Percentiles rank a stretch among this genome's conserved stretches.
Conservation (phyloP, 2,329 filamentous ascomycete genomes). For the Colletotrichum truncatum region DNA sequence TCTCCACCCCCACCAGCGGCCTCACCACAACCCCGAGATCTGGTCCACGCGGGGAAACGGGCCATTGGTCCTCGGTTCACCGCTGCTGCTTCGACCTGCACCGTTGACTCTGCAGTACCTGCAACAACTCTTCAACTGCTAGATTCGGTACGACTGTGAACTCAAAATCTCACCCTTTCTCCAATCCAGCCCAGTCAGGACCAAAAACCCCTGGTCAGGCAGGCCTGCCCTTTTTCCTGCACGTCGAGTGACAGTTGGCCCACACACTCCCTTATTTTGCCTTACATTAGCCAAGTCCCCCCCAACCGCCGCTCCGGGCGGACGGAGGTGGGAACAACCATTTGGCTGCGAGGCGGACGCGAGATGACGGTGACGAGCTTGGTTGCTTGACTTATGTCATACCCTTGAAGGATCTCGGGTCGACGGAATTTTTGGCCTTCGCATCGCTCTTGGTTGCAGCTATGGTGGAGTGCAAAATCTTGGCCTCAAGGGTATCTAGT, state of each 20-base stretch:
- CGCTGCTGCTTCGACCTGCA: too few relatives aligned
- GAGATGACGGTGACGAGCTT: background rate
- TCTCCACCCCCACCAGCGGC: too few relatives aligned
- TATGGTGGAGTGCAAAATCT: background rate
- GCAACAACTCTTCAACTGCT: too few relatives aligned
- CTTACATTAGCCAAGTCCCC: background rate
- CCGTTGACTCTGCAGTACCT: too few relatives aligned
- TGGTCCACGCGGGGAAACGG: too few relatives aligned
- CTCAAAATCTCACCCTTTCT: too few relatives aligned
- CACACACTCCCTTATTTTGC: background rate
- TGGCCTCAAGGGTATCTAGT: slow-evolving; percentile 20
- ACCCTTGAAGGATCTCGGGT: background rate
- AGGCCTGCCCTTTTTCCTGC: background rate
- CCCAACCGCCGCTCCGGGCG: slow-evolving; percentile 3
- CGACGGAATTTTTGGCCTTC: background rate
- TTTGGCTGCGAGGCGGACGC: background rate
- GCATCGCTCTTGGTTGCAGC: too few relatives aligned
- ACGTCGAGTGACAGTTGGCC: slow-evolving; percentile 10
- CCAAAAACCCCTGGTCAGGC: background rate
- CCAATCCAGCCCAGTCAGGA: too few relatives aligned
- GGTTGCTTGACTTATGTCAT: background rate
- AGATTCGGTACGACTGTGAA: too few relatives aligned
- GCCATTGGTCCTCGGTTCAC: too few relatives aligned
- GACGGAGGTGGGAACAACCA: too few relatives aligned
- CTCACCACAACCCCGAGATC: too few relatives aligned